Conservation (phyloP, 192 early-diverging fungal genomes). For the Mortierella claussenii region DNA sequence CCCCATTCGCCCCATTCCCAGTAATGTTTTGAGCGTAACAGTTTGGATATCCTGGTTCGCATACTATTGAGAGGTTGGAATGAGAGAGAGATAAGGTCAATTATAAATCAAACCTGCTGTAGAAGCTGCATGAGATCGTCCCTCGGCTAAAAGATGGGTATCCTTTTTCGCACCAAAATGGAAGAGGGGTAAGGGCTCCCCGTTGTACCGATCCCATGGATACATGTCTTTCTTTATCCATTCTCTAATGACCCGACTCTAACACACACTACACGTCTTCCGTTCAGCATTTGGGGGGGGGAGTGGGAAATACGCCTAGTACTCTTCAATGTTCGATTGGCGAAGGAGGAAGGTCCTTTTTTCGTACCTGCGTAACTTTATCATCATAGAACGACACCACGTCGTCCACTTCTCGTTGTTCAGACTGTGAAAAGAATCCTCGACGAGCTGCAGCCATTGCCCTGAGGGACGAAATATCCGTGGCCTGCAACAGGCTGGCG, state of each 20-base stretch:
- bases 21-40: slow-evolving; percentile 81
- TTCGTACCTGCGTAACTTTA: slow-evolving; percentile 44
- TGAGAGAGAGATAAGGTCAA: not conserved
- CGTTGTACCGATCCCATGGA: no score
- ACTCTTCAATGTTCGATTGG: no score
- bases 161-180: no score
- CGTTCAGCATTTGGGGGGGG: no score
- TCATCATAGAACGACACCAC: slow-evolving; percentile 53
- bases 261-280: no score
- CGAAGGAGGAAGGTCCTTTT: no score
- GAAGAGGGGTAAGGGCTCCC: no score
- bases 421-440: slow-evolving; percentile 26
- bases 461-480: slow-evolving; percentile 7
- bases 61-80: slow-evolving; percentile 51
- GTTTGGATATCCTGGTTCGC: slow-evolving; percentile 69
- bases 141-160: no score
- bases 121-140: no score
- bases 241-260: no score
- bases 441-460: slow-evolving; percentile 12
- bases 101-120: slow-evolving; percentile 6
- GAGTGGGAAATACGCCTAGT: no score
- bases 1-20: slow-evolving; percentile 69
- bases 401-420: slow-evolving; percentile 32
- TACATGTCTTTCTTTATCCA: no score
- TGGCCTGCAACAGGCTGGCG: slow-evolving; percentile 2